Evolutionary conservation across 1,139 yeast species (phyloP).

Genomic region (Debaryomyces nepalensis): DNA sequence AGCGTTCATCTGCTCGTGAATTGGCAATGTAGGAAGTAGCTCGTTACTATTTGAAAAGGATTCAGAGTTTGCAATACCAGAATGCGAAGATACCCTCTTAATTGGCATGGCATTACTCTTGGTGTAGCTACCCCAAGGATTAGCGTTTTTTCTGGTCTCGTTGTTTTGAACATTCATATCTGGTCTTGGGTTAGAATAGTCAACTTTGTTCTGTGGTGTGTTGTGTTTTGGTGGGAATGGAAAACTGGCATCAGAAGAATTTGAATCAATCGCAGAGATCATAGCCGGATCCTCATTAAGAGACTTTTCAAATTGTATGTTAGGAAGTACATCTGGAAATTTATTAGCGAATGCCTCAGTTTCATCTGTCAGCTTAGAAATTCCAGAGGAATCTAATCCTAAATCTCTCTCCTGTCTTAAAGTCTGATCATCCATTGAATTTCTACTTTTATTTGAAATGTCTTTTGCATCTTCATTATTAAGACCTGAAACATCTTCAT

Average conservation of each 20-base stretch:
- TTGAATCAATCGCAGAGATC: background rate
- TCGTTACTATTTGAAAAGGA: background rate
- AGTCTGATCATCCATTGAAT: background rate
- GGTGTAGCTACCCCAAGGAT: conserved; percentile 19
- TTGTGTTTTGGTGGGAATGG: background rate
- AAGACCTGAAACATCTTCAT: background rate
- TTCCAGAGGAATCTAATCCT: background rate
- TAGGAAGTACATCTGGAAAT: conserved; percentile 2
- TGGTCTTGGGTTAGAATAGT: background rate
- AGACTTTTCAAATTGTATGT: background rate
- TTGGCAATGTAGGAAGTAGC: background rate
- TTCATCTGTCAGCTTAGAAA: background rate
- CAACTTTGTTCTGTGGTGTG: background rate
- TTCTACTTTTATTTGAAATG: background rate
- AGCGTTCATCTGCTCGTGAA: conserved; percentile 5
- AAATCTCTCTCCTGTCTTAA: background rate
- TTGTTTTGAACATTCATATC: background rate
- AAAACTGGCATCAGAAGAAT: background rate
- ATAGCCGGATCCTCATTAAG: too few relatives aligned
- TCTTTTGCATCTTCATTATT: background rate
- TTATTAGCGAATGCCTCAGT: background rate
- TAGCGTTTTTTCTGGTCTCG: conserved; percentile 19
- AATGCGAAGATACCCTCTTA: conserved; percentile 2
- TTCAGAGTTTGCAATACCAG: conserved; percentile 1
- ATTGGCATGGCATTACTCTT: conserved; percentile 4